Percentiles rank a stretch among this genome's conserved stretches.
phyloP scores from a whole-genome alignment of 208 protist genomes.

The Angomonas deanei region DNA sequence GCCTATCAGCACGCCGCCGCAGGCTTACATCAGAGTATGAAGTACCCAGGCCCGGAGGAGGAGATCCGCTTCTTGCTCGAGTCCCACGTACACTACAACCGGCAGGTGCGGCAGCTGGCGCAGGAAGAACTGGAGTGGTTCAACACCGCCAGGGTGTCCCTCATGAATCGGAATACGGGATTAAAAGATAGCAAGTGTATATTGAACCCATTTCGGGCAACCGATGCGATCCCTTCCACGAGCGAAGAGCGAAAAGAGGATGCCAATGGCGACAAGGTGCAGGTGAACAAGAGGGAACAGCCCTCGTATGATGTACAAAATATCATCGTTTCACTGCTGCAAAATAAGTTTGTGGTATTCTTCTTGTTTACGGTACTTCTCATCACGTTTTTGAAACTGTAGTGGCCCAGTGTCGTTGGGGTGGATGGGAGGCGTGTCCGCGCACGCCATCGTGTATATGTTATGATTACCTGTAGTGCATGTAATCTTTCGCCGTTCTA shows the following conservation, averaged over 20 bases:
- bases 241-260: too few species aligned
- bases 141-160: too few species aligned
- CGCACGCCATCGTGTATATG: too few species aligned
- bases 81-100: conserved; percentile 56
- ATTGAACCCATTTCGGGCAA: too few species aligned
- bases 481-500: too few species aligned
- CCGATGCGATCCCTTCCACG: background rate
- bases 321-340: background rate
- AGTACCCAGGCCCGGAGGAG: conserved; percentile 40
- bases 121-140: conserved; percentile 54
- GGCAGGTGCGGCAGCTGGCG: conserved; percentile 31
- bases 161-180: too few species aligned
- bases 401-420: too few species aligned
- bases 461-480: too few species aligned
- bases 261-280: background rate
- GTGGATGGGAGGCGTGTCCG: too few species aligned
- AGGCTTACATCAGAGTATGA: conserved; percentile 28
- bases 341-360: conserved; percentile 16
- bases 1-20: too few species aligned
- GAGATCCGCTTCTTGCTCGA: conserved; percentile 79
- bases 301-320: background rate
- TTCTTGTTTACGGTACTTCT: conserved; percentile 18
- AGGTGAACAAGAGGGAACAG: background rate
- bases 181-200: too few species aligned
- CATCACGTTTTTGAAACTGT: conserved; percentile 12